Conservation (phyloP, 371 early-diverging fungal genomes). For the Mucor circinelloides region DNA sequence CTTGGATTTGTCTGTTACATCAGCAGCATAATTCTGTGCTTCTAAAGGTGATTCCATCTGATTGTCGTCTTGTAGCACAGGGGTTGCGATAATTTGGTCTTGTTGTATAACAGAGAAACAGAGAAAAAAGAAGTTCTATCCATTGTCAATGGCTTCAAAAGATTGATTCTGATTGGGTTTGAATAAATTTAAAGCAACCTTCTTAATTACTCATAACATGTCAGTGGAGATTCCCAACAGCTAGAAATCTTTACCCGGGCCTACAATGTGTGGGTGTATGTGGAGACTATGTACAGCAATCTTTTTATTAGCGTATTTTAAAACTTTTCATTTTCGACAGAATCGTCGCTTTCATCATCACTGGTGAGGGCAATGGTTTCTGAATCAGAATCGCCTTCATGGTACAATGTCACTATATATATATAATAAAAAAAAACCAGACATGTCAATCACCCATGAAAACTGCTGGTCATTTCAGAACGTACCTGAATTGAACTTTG, state of each 20-base stretch:
- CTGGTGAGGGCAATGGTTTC: slow-evolving; percentile 18
- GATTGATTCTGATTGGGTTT: background rate
- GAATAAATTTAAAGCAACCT: slow-evolving; percentile 3
- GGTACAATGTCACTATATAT: slow-evolving; percentile 57
- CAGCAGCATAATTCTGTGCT: background rate
- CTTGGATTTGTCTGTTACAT: background rate
- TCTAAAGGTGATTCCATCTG: background rate
- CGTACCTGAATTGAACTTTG: slow-evolving; percentile 67
- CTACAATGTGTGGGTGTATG: too few species aligned
- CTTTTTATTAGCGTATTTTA: background rate
- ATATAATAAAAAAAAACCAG: too few species aligned
- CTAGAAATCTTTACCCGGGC: background rate
- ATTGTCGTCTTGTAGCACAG: background rate
- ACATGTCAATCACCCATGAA: slow-evolving; percentile 5
- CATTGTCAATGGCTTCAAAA: background rate
- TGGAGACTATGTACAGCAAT: background rate
- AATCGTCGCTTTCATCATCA: slow-evolving; percentile 5
- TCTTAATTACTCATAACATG: background rate
- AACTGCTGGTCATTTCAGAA: too few species aligned
- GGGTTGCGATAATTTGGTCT: background rate
- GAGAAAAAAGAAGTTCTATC: background rate
- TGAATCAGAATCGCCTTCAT: slow-evolving; percentile 60
- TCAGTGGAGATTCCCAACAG: background rate
- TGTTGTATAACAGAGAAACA: background rate
- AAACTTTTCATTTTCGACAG: background rate